phyloP scores from a whole-genome alignment of 345 rosid genomes.

The Bruguiera gymnorhiza region DNA sequence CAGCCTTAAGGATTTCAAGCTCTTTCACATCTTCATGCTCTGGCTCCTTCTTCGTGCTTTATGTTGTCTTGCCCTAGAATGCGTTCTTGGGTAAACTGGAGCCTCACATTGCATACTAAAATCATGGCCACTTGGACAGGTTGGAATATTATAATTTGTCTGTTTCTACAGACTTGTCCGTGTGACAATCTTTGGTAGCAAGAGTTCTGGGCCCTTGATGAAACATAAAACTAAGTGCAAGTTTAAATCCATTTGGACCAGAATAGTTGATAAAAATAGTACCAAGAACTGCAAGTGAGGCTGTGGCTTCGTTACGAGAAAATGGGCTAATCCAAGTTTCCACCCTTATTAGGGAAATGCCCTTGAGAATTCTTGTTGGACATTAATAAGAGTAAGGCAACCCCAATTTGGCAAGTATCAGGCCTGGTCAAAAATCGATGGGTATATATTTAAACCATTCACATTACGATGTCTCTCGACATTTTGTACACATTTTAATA shows the following conservation, averaged over 20 bases:
- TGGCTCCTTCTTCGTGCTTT: slow-evolving; percentile 33
- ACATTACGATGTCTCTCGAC: no score
- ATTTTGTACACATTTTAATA: no score
- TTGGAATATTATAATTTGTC: neutral
- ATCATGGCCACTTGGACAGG: slow-evolving; percentile 2
- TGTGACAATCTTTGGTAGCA: neutral
- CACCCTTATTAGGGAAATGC: no score
- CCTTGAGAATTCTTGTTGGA: no score
- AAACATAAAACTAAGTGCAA: neutral
- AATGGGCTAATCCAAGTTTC: no score
- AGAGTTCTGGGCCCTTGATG: neutral
- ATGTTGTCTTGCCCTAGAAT: slow-evolving; percentile 25
- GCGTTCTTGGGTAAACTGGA: slow-evolving; percentile 15
- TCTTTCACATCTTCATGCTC: slow-evolving; percentile 32
- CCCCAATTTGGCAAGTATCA: no score
- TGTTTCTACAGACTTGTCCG: neutral
- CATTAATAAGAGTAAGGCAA: no score
- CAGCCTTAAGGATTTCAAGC: slow-evolving; percentile 72
- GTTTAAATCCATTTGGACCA: neutral
- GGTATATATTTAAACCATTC: no score
- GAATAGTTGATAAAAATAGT: neutral
- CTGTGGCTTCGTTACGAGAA: no score
- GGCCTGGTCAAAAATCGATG: no score
- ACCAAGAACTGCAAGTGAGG: no score
- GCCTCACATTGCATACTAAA: slow-evolving; percentile 15